Percentiles rank a stretch among this genome's conserved stretches.
Conservation (phyloP, 495 filamentous ascomycete genomes). For the Hypomontagnella submonticulosa region DNA sequence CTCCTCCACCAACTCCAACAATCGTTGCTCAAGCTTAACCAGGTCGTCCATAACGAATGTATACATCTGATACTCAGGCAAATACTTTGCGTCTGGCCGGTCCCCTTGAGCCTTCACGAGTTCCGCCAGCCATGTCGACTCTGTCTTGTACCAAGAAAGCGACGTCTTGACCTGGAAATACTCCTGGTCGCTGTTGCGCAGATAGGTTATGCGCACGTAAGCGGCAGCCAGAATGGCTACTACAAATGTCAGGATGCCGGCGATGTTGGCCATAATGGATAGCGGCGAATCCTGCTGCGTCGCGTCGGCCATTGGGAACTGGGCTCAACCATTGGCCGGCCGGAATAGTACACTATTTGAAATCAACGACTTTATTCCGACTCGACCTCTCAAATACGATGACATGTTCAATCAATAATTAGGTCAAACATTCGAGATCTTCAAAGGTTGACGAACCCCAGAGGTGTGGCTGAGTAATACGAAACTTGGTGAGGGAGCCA, state of each 20-base stretch:
- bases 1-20: slow-evolving; percentile 49
- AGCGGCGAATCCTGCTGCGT: slow-evolving; percentile 45
- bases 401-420: too few relatives aligned
- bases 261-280: slow-evolving; percentile 49
- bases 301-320: slow-evolving; percentile 34
- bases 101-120: slow-evolving; percentile 37
- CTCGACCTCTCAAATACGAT: too few relatives aligned
- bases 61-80: slow-evolving; percentile 50
- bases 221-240: slow-evolving; percentile 48
- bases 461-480: slow-evolving; percentile 9
- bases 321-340: not conserved
- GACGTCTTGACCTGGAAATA: slow-evolving; percentile 52
- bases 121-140: slow-evolving; percentile 49
- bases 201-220: slow-evolving; percentile 49
- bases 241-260: slow-evolving; percentile 55
- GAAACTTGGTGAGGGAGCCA: not conserved
- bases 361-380: too few relatives aligned
- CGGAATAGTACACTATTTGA: too few relatives aligned
- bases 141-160: slow-evolving; percentile 54
- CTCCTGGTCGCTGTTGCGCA: slow-evolving; percentile 51
- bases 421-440: not conserved
- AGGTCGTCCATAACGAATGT: slow-evolving; percentile 51
- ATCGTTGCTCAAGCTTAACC: slow-evolving; percentile 47
- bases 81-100: slow-evolving; percentile 21
- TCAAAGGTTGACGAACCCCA: not conserved